phyloP scores from a whole-genome alignment of 257 asterid genomes.

The Gentiana dahurica region DNA sequence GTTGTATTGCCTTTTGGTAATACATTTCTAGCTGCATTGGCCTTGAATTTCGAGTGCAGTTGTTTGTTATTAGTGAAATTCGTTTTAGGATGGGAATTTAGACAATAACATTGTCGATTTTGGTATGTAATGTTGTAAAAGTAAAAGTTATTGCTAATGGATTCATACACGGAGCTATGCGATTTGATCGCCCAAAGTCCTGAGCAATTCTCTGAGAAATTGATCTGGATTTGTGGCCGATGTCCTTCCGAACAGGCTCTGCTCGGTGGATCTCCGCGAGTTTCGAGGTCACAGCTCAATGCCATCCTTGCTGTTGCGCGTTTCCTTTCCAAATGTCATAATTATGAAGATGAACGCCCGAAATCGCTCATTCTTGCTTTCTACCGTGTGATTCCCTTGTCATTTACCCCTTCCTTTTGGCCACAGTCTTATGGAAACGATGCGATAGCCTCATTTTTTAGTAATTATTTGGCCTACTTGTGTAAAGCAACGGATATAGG shows the following conservation, averaged over 20 bases:
- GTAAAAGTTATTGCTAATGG: constrained; percentile 33
- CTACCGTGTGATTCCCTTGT: constrained; percentile 64
- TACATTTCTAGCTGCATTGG: background rate
- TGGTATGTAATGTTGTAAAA: background rate
- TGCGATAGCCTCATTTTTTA: constrained; percentile 50
- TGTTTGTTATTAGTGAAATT: constrained; percentile 8
- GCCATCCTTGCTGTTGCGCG: constrained; percentile 73
- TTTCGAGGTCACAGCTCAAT: constrained; percentile 83
- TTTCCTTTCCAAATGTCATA: constrained; percentile 63
- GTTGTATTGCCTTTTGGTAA: background rate
- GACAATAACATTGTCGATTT: background rate
- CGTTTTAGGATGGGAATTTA: background rate
- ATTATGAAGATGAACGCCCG: constrained; percentile 50
- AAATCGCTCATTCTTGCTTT: constrained; percentile 64
- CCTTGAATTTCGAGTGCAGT: background rate
- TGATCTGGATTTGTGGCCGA: constrained; percentile 84
- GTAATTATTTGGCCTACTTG: constrained; percentile 49
- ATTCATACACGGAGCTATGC: constrained; percentile 74
- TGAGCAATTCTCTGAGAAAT: constrained; percentile 46
- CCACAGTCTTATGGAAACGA: constrained; percentile 69
- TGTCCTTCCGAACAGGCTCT: constrained; percentile 76
- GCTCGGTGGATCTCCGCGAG: constrained; percentile 63
- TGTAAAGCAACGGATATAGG: constrained; percentile 48
- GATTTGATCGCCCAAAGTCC: constrained; percentile 74
- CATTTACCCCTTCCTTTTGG: constrained; percentile 64